These are phyloP conservation scores for Closterium sp. DNA, from an alignment of 139 green algal genomes.

Conservation along the genomic window DNA sequence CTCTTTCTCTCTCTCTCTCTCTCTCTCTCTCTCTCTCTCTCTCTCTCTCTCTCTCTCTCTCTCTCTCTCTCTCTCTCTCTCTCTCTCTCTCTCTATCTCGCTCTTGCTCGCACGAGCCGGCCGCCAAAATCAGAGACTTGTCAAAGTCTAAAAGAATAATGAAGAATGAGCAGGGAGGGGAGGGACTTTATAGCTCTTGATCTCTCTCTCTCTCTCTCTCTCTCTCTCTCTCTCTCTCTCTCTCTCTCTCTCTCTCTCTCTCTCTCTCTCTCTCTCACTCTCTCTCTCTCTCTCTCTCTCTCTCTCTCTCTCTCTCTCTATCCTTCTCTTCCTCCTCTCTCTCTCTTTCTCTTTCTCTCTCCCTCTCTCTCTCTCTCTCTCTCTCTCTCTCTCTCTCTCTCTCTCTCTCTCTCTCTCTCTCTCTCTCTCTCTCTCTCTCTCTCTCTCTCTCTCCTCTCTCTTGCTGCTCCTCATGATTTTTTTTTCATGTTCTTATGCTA, in stretches of 20 bases:
- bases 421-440: neutral
- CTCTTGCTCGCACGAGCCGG: too few species aligned
- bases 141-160: too few species aligned
- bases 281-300: neutral
- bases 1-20: neutral
- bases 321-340: neutral
- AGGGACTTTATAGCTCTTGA: too few species aligned
- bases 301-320: neutral
- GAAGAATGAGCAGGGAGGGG: too few species aligned
- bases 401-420: neutral
- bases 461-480: neutral
- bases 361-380: too few species aligned
- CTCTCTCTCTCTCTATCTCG: neutral
- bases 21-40: neutral
- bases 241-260: neutral
- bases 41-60: neutral
- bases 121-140: too few species aligned
- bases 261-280: neutral
- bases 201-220: neutral
- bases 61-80: neutral
- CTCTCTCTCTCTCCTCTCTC: neutral
- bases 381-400: neutral
- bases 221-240: neutral
- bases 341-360: neutral
- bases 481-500: neutral